Base-by-base conservation (phyloP, 306 rosid species). In the Hippophae gyantsensis region DNA sequence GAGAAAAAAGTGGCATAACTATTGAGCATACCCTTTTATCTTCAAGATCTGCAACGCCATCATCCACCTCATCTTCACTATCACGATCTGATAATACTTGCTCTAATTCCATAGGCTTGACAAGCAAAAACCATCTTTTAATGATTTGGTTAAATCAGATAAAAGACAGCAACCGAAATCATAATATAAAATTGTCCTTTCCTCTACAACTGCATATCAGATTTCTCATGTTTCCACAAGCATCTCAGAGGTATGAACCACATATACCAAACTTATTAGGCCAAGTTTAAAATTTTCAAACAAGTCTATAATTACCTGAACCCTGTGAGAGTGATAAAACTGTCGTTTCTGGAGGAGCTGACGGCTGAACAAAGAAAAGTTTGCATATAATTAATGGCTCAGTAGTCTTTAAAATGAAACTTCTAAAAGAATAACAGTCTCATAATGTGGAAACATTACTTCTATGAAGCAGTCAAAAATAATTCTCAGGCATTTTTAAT, bases 281-380 rank as follows among this genome's bases (percentile, higher is more conserved):
- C 12, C 49, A 69, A 72, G 14, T 23, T 69, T 63, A 5, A 74
- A 52, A 49, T 52, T 14, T 23, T 65, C 52, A 59, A 32, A 58
- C 57, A 48, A 49, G 54, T 68, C 45, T 57, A 43, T 58, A 68
- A 69, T 71, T 72, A 88, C 99, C 99, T 92, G 99, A 74, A 92
- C 99, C 72, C 99, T 82, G 65, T 92, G 99, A 38, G 99, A 92
- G 78, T 92, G 99, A 84, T 83, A 92, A 79, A 92, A 92, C 75
- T 82, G 96, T 71, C 99, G 84, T 70, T 92, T 92, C 82, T 85
- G 99, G 74, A 92, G 79, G 60, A 92, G 89, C 76, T 80, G 64
- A 46, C 93, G 96, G 76, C 93, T 92, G 89, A 57, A 66, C 44
- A 78, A 67, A 69, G 50, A 64, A 61, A 58, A 61, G 23, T 56